These are phyloP conservation scores for Ascochyta viciae-villosae DNA, from an alignment of 2,329 filamentous ascomycete species.

Conservation along the genomic window DNA sequence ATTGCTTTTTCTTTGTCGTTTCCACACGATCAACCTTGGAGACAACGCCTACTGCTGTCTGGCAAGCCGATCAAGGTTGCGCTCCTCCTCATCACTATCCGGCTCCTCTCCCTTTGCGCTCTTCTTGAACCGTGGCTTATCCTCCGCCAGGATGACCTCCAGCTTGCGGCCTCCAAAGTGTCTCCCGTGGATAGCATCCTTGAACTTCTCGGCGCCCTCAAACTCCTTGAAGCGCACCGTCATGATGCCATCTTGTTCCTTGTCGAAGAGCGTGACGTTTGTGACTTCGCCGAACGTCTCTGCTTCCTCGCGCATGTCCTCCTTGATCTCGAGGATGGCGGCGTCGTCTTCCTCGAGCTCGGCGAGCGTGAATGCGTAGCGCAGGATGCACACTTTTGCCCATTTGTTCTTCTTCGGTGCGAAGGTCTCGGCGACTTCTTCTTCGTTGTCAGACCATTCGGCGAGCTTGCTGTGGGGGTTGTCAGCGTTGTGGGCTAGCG, in stretches of 20 bases:
- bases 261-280: conserved; percentile 89
- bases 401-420: conserved; percentile 64
- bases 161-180: conserved; percentile 27
- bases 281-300: conserved; percentile 85
- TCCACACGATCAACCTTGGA: too few species aligned
- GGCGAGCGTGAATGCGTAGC: conserved; percentile 88
- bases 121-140: conserved; percentile 43
- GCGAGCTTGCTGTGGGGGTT: conserved; percentile 72
- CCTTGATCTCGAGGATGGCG: conserved; percentile 87
- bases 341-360: conserved; percentile 86
- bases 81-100: conserved; percentile 38
- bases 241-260: conserved; percentile 82
- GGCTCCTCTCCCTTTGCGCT: conserved; percentile 25
- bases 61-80: conserved; percentile 15
- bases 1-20: too few species aligned
- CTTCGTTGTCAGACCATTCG: conserved; percentile 92
- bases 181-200: conserved; percentile 27
- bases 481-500: conserved; percentile 11
- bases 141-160: conserved; percentile 33
- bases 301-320: conserved; percentile 92
- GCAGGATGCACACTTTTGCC: conserved; percentile 85
- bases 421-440: conserved; percentile 49
- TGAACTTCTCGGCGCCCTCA: conserved; percentile 61
- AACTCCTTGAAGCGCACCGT: conserved; percentile 80
- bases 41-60: conserved; percentile 10